Evolutionary conservation across 2,329 filamentous ascomycete species (phyloP).

Genomic region (Zymoseptoria ardabiliae): DNA sequence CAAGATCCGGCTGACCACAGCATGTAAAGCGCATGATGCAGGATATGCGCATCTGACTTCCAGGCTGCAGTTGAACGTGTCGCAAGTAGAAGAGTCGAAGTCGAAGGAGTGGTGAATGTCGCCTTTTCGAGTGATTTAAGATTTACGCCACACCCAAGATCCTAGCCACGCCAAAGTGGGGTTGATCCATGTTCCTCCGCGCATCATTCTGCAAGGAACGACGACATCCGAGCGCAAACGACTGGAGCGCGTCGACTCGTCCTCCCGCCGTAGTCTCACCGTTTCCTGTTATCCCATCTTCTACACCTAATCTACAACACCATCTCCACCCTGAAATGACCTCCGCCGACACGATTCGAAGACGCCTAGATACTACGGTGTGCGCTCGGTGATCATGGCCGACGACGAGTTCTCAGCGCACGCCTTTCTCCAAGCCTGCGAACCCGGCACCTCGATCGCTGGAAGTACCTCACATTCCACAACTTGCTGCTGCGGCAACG

Average conservation of each 20-base stretch:
- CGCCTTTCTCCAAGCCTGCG: background rate
- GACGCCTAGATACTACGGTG: background rate
- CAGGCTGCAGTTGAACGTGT: background rate
- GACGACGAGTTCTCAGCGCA: background rate
- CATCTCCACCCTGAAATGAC: background rate
- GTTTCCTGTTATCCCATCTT: background rate
- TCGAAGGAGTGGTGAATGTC: background rate
- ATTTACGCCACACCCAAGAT: background rate
- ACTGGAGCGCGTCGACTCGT: background rate
- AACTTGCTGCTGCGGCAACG: slow-evolving; percentile 75
- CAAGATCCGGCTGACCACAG: background rate
- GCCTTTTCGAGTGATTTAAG: background rate
- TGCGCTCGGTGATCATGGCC: background rate
- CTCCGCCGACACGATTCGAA: background rate
- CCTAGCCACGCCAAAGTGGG: background rate
- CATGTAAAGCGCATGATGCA: background rate
- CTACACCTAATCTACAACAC: background rate
- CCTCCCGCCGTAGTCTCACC: background rate
- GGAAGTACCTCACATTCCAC: background rate
- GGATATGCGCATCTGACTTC: background rate
- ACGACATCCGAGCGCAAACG: background rate
- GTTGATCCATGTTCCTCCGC: background rate
- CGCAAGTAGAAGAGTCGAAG: background rate
- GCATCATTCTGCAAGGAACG: background rate
- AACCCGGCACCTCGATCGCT: background rate